Evolutionary conservation across 305 asterid genomes (phyloP).

Genomic region (Nicotiana rustica): DNA sequence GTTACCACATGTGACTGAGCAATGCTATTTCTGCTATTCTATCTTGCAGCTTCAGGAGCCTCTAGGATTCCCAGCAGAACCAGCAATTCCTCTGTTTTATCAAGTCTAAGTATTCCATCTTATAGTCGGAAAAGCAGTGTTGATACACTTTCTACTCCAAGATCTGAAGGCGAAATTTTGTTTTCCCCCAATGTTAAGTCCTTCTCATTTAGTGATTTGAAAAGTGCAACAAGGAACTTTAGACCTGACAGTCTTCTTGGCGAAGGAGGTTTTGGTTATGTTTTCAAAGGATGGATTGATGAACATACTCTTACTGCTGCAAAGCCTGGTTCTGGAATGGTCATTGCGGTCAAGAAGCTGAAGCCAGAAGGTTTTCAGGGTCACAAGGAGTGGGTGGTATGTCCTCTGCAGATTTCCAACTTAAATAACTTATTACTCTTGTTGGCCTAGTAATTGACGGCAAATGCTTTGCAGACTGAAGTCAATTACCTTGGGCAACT

Average conservation of each 20-base stretch:
- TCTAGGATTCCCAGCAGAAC: conserved; percentile 53
- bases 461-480: conserved; percentile 77
- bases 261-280: conserved; percentile 97
- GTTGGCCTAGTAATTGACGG: conserved; percentile 36
- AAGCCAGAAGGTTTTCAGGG: conserved; percentile 99
- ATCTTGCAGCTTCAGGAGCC: conserved; percentile 47
- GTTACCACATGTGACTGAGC: conserved; percentile 1
- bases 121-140: conserved; percentile 66
- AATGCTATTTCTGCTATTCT: not conserved
- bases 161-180: conserved; percentile 88
- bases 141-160: conserved; percentile 77
- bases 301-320: conserved; percentile 71
- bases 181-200: conserved; percentile 82
- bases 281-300: conserved; percentile 96
- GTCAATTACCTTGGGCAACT: conserved; percentile 94
- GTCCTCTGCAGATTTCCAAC: conserved; percentile 13
- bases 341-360: conserved; percentile 92
- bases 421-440: not conserved
- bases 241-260: conserved; percentile 96
- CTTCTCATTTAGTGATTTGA: conserved; percentile 79
- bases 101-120: conserved; percentile 61
- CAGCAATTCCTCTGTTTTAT: conserved; percentile 55
- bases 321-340: conserved; percentile 90
- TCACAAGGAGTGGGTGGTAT: conserved; percentile 99
- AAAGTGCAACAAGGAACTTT: conserved; percentile 85